These are phyloP conservation scores for Nepenthes gracilis DNA, from an alignment of 148 eudicot genomes.

Conservation along the genomic window DNA sequence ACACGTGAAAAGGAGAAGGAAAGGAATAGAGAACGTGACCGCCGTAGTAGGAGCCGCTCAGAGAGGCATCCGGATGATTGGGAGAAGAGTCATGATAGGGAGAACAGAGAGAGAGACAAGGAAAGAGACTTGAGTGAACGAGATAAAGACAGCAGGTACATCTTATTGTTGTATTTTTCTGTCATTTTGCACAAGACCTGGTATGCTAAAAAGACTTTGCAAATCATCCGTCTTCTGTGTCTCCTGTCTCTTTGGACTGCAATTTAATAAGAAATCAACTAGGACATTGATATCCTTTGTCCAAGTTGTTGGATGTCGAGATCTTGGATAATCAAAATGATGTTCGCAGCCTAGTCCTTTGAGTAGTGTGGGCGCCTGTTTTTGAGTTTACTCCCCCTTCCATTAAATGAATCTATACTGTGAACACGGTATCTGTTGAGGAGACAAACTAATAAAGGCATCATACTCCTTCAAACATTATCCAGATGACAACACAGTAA, in stretches of 20 bases:
- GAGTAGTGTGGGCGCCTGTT: neutral
- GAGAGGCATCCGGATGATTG: constrained; percentile 36
- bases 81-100: constrained; percentile 27
- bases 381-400: neutral
- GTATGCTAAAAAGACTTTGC: neutral
- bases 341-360: neutral
- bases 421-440: no score
- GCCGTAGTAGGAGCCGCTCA: constrained; percentile 40
- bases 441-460: no score
- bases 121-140: constrained; percentile 33
- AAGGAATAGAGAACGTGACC: constrained; percentile 23
- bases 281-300: neutral
- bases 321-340: neutral
- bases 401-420: no score
- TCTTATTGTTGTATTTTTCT: neutral
- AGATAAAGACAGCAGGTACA: constrained; percentile 43
- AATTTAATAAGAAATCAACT: neutral
- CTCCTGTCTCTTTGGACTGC: neutral
- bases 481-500: no score
- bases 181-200: neutral
- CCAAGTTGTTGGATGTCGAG: neutral
- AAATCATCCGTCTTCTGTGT: neutral
- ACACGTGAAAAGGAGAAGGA: constrained; percentile 23
- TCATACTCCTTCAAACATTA: no score
- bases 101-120: constrained; percentile 31